Evolutionary conservation across 352 stramenopile species (phyloP), one percentile per base, ranked within the genome.

Genomic region (Phytopythium litorale): DNA sequence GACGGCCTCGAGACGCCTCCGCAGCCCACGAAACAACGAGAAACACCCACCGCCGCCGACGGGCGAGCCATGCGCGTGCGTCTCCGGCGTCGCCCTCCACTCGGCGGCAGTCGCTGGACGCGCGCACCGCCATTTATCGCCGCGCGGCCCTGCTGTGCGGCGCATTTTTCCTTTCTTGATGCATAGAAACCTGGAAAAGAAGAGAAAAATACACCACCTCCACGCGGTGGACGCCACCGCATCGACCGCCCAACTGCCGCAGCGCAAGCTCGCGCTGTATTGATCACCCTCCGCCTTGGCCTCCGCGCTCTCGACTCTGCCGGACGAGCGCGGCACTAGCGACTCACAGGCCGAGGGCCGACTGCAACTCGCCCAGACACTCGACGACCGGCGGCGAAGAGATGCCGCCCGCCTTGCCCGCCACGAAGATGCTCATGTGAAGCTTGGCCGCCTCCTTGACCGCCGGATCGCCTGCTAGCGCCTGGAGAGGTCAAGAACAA

Each of bases 301-400:
- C 35, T 40, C 35, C 35, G 35, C 35, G 1, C 12, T 16, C 35
- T 16, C 8, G 35, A 40, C 28, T 32, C 28, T 4, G 28, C 4
- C 5, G 28, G 28, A 7, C 28, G 28, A 32, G 28, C 28, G 28
- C 28, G 28, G 5, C 28, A 7, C 28, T 4, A 32, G 28, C 8
- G 35, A 40, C 35, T 43, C n/a, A 57, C 32, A 54, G 28, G 35
- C 55, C 59, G 32, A 87, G 48, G 50, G 82, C 38, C 16, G 71
- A 53, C 56, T 79, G 71, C 2, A 91, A 68, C 65, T 91, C 82
- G 18, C 70, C 64, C 11, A 91, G 63, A 49, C 82, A 91, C 52
- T 82, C 79, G 33, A 79, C 67, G 33, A 88, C 75, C 0, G 63
- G 40, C n/a, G 61, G 49, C 1, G 82, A 80, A 13, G 76, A 75